Percentiles rank a stretch among this genome's conserved stretches.
phyloP scores from a whole-genome alignment of 2,329 filamentous ascomycete species.

The Colletotrichum australisinense region DNA sequence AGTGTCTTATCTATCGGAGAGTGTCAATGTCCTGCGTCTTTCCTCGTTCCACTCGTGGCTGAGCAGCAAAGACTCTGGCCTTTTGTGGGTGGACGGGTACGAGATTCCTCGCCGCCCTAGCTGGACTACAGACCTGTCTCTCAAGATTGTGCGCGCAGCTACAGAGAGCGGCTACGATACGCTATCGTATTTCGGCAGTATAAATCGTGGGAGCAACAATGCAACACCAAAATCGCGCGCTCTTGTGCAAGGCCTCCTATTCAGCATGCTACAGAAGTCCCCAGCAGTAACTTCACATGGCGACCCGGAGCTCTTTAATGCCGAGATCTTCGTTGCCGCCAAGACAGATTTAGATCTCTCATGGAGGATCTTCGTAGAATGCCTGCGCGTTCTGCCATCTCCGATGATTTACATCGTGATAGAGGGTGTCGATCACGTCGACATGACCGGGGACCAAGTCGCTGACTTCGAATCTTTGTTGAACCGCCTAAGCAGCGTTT shows the following conservation, averaged over 20 bases:
- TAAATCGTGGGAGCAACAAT: rapidly evolving
- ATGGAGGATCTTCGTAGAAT: neutral
- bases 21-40: neutral
- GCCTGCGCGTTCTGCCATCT: neutral
- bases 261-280: neutral
- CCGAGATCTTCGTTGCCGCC: neutral
- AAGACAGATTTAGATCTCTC: neutral
- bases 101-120: neutral
- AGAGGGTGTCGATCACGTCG: neutral
- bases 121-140: neutral
- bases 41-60: neutral
- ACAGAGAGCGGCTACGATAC: neutral
- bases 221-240: neutral
- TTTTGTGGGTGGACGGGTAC: neutral
- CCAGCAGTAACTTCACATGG: neutral
- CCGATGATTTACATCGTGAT: neutral
- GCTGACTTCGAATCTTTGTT: neutral
- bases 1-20: neutral
- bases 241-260: neutral
- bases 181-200: neutral
- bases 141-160: neutral
- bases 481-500: neutral
- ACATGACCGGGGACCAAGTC: neutral
- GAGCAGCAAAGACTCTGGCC: neutral
- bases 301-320: neutral